Conservation (phyloP, 2,329 filamentous ascomycete species). For the Cadophora malorum region DNA sequence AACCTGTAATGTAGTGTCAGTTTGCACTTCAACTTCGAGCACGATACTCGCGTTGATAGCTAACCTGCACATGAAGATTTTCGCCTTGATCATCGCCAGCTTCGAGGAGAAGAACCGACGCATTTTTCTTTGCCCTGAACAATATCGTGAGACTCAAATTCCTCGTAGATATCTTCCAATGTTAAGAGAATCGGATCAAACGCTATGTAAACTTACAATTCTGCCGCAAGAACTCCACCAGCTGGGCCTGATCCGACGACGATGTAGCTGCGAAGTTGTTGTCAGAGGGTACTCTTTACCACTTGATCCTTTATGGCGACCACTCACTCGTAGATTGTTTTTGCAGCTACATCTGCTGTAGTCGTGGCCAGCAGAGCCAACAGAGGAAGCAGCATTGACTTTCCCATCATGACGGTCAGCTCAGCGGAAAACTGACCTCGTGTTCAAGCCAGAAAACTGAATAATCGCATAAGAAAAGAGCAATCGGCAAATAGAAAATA, state of each 20-base stretch:
- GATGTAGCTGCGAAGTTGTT: constrained; percentile 46
- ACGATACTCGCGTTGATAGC: not conserved
- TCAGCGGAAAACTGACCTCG: too few species aligned
- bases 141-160: not conserved
- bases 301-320: too few species aligned
- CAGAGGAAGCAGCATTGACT: not conserved
- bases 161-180: too few species aligned
- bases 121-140: constrained; percentile 53
- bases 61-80: constrained; percentile 32
- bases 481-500: not conserved
- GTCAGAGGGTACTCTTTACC: not conserved
- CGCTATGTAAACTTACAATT: constrained; percentile 43
- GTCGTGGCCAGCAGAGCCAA: not conserved
- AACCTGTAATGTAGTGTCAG: not conserved
- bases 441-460: not conserved
- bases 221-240: constrained; percentile 56
- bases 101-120: constrained; percentile 59
- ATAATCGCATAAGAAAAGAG: not conserved
- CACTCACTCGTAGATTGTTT: not conserved
- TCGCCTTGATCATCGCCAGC: constrained; percentile 57
- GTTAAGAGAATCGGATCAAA: not conserved
- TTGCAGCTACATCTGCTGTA: constrained; percentile 6
- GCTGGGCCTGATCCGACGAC: constrained; percentile 61
- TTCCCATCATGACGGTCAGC: not conserved
- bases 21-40: not conserved